These are phyloP conservation scores for Monosporascus sp. DNA, from an alignment of 2,329 filamentous ascomycete genomes.

Conservation along the genomic window DNA sequence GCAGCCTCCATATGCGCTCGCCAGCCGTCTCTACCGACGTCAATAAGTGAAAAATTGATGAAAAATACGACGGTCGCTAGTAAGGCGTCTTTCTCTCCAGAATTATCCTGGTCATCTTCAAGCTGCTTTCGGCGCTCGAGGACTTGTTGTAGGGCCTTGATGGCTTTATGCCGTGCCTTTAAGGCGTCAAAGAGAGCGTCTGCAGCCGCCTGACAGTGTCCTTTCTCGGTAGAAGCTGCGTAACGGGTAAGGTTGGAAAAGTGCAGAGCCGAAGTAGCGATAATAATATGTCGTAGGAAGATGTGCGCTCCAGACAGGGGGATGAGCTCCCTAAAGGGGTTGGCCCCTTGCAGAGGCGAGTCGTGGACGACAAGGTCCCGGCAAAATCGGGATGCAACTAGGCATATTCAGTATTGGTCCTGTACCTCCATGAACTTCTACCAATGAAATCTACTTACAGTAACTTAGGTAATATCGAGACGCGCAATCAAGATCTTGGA, in stretches of 20 bases:
- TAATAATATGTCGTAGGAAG: slow-evolving; percentile 43
- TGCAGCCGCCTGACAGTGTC: slow-evolving; percentile 14
- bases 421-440: neutral
- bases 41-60: slow-evolving; percentile 47
- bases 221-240: slow-evolving; percentile 20
- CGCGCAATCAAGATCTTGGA: slow-evolving; percentile 46
- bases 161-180: slow-evolving; percentile 42
- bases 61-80: slow-evolving; percentile 47
- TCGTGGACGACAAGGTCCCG: slow-evolving; percentile 50
- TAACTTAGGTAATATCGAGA: slow-evolving; percentile 46
- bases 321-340: slow-evolving; percentile 45
- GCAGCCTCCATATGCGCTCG: slow-evolving; percentile 42
- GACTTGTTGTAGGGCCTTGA: slow-evolving; percentile 36
- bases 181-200: slow-evolving; percentile 42
- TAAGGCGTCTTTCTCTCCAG: slow-evolving; percentile 40
- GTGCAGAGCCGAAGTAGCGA: slow-evolving; percentile 46
- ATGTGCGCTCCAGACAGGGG: slow-evolving; percentile 41
- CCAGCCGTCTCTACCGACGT: slow-evolving; percentile 42
- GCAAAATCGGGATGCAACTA: slow-evolving; percentile 36
- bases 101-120: slow-evolving; percentile 23
- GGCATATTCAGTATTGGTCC: slow-evolving; percentile 1
- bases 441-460: slow-evolving; percentile 34
- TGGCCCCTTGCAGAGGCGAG: slow-evolving; percentile 31
- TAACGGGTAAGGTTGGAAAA: slow-evolving; percentile 40
- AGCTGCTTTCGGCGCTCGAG: slow-evolving; percentile 23